Conservation (phyloP, 1,284 basidiomycete species). For the Wolfiporia cocos region DNA sequence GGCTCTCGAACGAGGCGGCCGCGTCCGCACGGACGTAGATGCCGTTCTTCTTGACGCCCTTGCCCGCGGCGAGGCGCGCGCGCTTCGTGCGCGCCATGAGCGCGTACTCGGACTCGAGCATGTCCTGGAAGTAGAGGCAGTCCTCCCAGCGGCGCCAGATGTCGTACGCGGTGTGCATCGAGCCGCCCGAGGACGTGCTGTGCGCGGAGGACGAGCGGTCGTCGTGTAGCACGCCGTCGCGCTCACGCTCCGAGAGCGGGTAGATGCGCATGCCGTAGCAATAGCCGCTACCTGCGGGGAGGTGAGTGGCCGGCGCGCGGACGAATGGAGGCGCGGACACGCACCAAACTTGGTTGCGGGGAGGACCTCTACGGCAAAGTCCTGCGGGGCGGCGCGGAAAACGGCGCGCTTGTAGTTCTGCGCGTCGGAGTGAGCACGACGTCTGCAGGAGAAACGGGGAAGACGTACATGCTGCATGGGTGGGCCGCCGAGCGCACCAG, state of each 20-base stretch:
- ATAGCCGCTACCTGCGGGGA: slow-evolving; percentile 39
- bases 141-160: slow-evolving; percentile 79
- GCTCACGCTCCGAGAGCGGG: slow-evolving; percentile 29
- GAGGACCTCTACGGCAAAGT: slow-evolving; percentile 53
- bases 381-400: slow-evolving; percentile 48
- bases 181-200: slow-evolving; percentile 14
- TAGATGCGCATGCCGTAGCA: slow-evolving; percentile 59
- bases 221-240: too few relatives aligned
- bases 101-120: slow-evolving; percentile 57
- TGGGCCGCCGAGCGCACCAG: slow-evolving; percentile 21
- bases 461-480: slow-evolving; percentile 23
- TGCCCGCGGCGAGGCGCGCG: slow-evolving; percentile 55
- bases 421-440: background rate
- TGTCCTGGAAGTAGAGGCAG: slow-evolving; percentile 67
- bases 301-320: slow-evolving; percentile 2
- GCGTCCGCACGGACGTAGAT: slow-evolving; percentile 60
- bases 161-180: slow-evolving; percentile 45
- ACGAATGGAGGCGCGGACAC: slow-evolving; percentile 5
- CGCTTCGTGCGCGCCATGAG: slow-evolving; percentile 59
- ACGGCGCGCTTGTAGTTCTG: slow-evolving; percentile 55
- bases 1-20: slow-evolving; percentile 75
- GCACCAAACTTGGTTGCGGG: slow-evolving; percentile 53
- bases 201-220: slow-evolving; percentile 28
- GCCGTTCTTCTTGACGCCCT: slow-evolving; percentile 69
- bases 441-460: background rate